Conservation (phyloP, 352 stramenopile genomes). For the Plasmopara viticola region DNA sequence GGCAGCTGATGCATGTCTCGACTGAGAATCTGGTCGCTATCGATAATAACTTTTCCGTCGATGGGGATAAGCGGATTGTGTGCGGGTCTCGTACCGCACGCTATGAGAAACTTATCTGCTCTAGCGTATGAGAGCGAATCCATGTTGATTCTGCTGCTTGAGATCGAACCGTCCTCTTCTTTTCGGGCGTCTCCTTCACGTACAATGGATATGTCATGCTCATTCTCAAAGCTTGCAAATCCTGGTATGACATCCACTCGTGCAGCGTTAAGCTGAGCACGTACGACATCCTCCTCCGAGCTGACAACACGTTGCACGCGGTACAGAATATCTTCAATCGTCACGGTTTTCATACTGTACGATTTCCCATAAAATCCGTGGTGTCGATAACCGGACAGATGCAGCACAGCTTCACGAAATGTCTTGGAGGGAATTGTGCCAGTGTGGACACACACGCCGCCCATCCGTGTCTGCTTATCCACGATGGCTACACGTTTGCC, state of each 20-base stretch:
- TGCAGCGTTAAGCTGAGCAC: constrained; percentile 68
- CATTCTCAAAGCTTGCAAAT: constrained; percentile 62
- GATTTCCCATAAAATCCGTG: constrained; percentile 85
- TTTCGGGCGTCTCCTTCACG: constrained; percentile 21
- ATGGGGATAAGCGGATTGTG: constrained; percentile 73
- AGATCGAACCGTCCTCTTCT: constrained; percentile 1
- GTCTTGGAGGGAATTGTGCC: constrained; percentile 87
- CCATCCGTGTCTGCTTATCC: constrained; percentile 55
- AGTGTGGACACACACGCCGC: constrained; percentile 81
- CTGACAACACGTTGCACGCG: constrained; percentile 73
- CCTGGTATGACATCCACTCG: constrained; percentile 68
- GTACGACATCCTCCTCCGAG: constrained; percentile 79
- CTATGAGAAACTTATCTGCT: constrained; percentile 81
- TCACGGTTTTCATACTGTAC: constrained; percentile 79
- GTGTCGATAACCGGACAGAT: constrained; percentile 87
- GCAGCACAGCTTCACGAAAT: constrained; percentile 86
- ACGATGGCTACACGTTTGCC: constrained; percentile 75
- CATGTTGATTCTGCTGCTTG: constrained; percentile 15
- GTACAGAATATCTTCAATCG: constrained; percentile 77
- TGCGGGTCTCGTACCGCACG: constrained; percentile 76
- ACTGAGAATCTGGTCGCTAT: constrained; percentile 78
- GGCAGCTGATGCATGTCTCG: constrained; percentile 59
- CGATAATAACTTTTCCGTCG: constrained; percentile 77
- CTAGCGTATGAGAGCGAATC: constrained; percentile 38
- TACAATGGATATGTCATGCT: constrained; percentile 76